These are phyloP conservation scores for Penicillium crystallinum DNA, from an alignment of 495 filamentous ascomycete species.

Conservation along the genomic window DNA sequence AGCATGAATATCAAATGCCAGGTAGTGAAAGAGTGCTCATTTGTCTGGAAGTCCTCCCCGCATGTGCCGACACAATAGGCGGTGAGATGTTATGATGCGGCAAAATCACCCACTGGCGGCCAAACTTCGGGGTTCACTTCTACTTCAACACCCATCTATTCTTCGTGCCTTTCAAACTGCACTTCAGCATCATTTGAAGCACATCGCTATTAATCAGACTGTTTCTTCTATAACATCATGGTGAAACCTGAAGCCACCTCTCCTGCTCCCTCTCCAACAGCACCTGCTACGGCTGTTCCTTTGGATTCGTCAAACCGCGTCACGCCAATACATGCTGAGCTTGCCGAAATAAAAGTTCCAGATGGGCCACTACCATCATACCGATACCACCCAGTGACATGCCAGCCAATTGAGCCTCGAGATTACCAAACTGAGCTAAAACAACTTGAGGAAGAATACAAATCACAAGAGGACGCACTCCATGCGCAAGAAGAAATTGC, in stretches of 20 bases:
- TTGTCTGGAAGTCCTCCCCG: slow-evolving; percentile 12
- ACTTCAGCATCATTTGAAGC: not conserved
- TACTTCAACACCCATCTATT: not conserved
- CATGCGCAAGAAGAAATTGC: slow-evolving; percentile 38
- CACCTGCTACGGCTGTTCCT: slow-evolving; percentile 22
- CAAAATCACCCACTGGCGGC: not conserved
- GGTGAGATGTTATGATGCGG: not conserved
- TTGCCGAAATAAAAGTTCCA: slow-evolving; percentile 38
- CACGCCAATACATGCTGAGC: slow-evolving; percentile 38
- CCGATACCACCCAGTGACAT: slow-evolving; percentile 38
- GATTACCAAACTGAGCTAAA: slow-evolving; percentile 33
- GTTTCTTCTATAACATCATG: slow-evolving; percentile 10
- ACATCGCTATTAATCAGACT: not conserved
- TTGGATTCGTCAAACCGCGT: slow-evolving; percentile 36
- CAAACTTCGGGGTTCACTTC: not conserved
- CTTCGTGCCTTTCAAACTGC: not conserved
- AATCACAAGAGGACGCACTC: slow-evolving; percentile 32
- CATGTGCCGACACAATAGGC: slow-evolving; percentile 7
- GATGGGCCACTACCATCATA: slow-evolving; percentile 27
- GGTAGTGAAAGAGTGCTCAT: not conserved
- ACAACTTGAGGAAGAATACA: slow-evolving; percentile 34
- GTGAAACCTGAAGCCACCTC: slow-evolving; percentile 20
- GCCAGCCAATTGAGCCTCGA: slow-evolving; percentile 26
- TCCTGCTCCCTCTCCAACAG: slow-evolving; percentile 31
- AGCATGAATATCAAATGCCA: slow-evolving; percentile 10